Base-by-base conservation (phyloP, 345 rosid genomes). In the Orychophragmus violaceus region DNA sequence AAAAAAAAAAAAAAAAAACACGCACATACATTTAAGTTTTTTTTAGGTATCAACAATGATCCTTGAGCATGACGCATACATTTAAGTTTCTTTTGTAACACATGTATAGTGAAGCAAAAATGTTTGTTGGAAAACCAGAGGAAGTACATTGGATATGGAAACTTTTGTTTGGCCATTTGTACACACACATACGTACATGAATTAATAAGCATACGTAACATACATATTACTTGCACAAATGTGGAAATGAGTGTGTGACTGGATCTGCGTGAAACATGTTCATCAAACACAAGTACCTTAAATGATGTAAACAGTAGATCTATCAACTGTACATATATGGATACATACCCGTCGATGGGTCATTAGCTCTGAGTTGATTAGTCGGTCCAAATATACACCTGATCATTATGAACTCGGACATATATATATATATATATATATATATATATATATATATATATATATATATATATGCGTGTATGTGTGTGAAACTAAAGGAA, bases 261-360 rank as follows among this genome's bases (percentile, higher is more conserved):
- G 62, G 59, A 7, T 59, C 61, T 65, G 71, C 62, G 50, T 66
- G 41, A 53, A 60, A 46, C 23, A 45, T 46, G 14, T 14, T 68
- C 58, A 46, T 59, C 57, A 32, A 51, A 42, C 36, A 54, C 45
- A 44, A 14, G 53, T 74, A 61, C 64, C 73, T 54, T 68, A 74
- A 74, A 61, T 74, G 53, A 53, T 67, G 57, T 45, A 54, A 60
- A 74, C 74, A 74, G 69, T 68, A 61, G 59, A 74, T 74, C 73
- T 45, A 67, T 66, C 71, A 73, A 51, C 28, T 73, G 56, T 59
- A 50, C 66, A 41, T 66, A 37, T 72, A 28, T 65, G 30, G 71
- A 39, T 59, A 27, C 53, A 67, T 52, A 67, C 51, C 23, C 48
- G 49, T 60, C 37, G 74, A 74, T 55, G 36, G 45, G 69, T 74